Evolutionary conservation across 306 rosid genomes (phyloP).

Genomic region (Styphnolobium japonicum): DNA sequence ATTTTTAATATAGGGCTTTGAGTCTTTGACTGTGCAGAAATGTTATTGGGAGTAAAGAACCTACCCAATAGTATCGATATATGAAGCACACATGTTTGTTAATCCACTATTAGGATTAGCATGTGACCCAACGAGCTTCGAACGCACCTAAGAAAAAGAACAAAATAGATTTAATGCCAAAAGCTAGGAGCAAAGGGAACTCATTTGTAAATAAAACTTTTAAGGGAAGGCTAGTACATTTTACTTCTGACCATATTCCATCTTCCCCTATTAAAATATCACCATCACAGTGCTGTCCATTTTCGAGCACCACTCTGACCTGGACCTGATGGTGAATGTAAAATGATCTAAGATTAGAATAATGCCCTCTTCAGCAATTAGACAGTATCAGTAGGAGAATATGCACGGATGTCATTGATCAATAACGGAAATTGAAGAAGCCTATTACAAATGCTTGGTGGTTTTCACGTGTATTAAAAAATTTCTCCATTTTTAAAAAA

Average conservation of each 20-base stretch:
- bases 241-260: constrained; percentile 17
- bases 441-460: too few species aligned
- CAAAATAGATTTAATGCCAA: neutral
- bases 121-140: constrained; percentile 19
- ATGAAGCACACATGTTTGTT: constrained; percentile 10
- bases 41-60: too few species aligned
- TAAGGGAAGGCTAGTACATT: neutral
- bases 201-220: neutral
- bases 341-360: neutral
- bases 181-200: neutral
- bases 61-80: too few species aligned
- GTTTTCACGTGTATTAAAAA: too few species aligned
- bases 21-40: too few species aligned
- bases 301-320: constrained; percentile 19
- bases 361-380: neutral
- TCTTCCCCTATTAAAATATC: constrained; percentile 15
- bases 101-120: constrained; percentile 16
- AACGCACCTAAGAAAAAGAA: constrained; percentile 16
- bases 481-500: too few species aligned
- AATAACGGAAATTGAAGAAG: neutral
- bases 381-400: too few species aligned
- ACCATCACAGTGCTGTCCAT: constrained; percentile 14
- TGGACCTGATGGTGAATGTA: neutral
- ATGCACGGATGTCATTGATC: neutral
- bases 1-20: too few species aligned